Percentiles rank a stretch among this genome's conserved stretches.
Conservation (phyloP, 306 rosid genomes). For the Vachellia pachyceras region DNA sequence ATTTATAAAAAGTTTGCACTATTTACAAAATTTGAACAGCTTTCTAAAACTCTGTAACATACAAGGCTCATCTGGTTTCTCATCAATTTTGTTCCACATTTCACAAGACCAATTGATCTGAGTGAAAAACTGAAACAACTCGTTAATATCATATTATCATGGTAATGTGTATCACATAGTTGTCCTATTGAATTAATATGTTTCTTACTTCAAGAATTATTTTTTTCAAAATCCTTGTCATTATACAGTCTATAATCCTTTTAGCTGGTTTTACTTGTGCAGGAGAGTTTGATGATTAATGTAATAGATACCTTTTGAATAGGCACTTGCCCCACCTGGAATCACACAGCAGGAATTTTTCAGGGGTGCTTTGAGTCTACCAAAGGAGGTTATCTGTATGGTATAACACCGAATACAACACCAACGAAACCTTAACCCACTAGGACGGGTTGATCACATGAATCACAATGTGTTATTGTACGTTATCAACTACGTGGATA, state of each 20-base stretch:
- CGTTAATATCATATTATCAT: too few relatives aligned
- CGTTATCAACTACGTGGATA: too few relatives aligned
- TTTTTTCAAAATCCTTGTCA: not conserved
- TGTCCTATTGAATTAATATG: not conserved
- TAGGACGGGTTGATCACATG: too few relatives aligned
- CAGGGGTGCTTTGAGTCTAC: not conserved
- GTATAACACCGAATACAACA: not conserved
- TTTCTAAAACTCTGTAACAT: not conserved
- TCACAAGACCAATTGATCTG: not conserved
- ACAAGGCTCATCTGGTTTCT: not conserved
- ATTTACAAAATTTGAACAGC: not conserved
- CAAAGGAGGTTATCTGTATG: slow-evolving; percentile 5
- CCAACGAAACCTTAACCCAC: too few relatives aligned
- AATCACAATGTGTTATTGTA: too few relatives aligned
- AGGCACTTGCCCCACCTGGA: not conserved
- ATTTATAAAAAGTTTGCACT: not conserved
- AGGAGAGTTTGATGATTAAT: not conserved
- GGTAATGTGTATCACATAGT: too few relatives aligned
- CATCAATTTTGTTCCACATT: not conserved
- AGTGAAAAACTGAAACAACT: not conserved
- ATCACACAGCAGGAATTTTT: not conserved
- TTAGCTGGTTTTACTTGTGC: not conserved
- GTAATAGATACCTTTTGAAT: not conserved
- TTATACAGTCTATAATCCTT: not conserved
- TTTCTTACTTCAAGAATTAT: not conserved